Evolutionary conservation across 1,284 basidiomycete species (phyloP).

Genomic region (Ganoderma lucidum): DNA sequence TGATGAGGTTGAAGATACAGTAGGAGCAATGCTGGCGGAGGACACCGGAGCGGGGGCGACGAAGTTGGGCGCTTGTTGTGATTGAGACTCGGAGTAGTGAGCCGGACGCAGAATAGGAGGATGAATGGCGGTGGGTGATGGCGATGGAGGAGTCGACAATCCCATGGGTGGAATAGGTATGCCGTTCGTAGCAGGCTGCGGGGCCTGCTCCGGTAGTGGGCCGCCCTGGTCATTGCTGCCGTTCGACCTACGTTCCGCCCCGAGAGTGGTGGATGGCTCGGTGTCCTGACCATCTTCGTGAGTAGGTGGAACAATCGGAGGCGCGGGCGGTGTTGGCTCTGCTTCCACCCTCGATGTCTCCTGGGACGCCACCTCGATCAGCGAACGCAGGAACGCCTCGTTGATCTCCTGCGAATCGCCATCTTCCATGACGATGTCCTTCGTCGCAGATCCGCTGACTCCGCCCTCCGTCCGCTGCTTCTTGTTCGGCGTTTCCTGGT

Average conservation of each 20-base stretch:
- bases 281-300: not conserved
- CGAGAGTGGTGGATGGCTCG: not conserved
- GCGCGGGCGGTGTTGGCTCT: not conserved
- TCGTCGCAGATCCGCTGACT: not conserved
- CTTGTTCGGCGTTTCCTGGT: slow-evolving; percentile 15
- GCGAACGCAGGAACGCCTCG: not conserved
- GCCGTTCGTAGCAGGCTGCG: not conserved
- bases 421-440: not conserved
- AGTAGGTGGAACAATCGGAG: not conserved
- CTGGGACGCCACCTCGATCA: not conserved
- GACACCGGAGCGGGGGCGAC: not conserved
- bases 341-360: not conserved
- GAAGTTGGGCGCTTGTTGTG: not conserved
- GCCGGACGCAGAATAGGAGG: not conserved
- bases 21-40: not conserved
- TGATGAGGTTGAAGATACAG: not conserved
- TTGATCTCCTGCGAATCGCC: not conserved
- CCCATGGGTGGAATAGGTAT: not conserved
- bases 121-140: not conserved
- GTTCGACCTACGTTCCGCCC: not conserved
- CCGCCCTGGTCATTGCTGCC: not conserved
- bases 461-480: slow-evolving; percentile 12
- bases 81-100: not conserved
- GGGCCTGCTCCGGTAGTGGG: not conserved
- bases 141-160: not conserved